Evolutionary conservation across 306 rosid genomes (phyloP).

Genomic region (Fragaria iinumae): DNA sequence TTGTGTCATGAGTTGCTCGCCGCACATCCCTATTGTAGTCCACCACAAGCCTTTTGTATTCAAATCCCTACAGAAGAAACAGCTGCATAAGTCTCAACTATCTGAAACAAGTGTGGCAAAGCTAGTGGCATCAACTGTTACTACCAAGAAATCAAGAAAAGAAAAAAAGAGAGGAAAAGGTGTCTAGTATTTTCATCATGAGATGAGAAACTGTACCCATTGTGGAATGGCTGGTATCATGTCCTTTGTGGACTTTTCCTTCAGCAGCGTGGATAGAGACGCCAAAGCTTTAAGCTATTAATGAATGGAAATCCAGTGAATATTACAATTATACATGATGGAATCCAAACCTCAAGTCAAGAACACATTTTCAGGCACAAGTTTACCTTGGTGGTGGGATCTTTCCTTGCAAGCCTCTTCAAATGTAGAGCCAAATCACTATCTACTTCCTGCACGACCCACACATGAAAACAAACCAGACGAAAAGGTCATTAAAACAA

Average conservation of each 20-base stretch:
- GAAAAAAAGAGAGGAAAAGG: neutral
- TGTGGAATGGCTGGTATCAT: conserved; percentile 69
- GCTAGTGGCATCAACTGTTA: neutral
- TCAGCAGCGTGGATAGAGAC: conserved; percentile 61
- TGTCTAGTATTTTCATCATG: neutral
- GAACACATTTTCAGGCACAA: neutral
- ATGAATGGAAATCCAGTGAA: conserved; percentile 20
- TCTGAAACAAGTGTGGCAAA: conserved; percentile 13
- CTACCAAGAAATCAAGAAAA: neutral
- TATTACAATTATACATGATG: conserved; percentile 1
- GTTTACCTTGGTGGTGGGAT: conserved; percentile 82
- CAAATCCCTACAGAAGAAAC: conserved; percentile 63
- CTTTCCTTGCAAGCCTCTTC: conserved; percentile 94
- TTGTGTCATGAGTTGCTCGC: conserved; percentile 87
- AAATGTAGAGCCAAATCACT: conserved; percentile 81
- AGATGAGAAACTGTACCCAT: conserved; percentile 59
- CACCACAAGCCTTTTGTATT: conserved; percentile 85
- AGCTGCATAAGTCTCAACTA: conserved; percentile 23
- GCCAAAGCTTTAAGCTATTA: conserved; percentile 88
- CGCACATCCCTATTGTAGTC: conserved; percentile 96
- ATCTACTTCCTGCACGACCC: conserved; percentile 65
- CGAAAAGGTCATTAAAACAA: neutral
- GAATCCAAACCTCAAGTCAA: neutral
- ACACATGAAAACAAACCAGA: neutral
- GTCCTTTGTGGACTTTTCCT: conserved; percentile 72